phyloP scores from a whole-genome alignment of 257 asterid species.

The Solanum gandarillasii region DNA sequence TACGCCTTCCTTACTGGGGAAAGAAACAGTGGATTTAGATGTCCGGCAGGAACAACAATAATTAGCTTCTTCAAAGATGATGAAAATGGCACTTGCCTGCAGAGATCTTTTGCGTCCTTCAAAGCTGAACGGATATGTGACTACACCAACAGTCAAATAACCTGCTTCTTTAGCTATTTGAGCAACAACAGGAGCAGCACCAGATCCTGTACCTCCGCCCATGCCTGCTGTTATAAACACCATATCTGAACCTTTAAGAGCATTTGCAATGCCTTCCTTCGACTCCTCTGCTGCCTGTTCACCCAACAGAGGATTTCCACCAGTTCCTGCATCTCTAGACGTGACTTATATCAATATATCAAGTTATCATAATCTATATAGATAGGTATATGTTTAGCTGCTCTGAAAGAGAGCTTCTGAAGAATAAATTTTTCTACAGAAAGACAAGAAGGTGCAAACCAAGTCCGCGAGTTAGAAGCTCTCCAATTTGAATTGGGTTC shows the following conservation, averaged over 20 bases:
- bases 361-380: background rate
- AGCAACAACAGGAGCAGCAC: constrained; percentile 98
- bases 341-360: background rate
- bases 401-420: background rate
- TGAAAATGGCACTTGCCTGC: constrained; percentile 47
- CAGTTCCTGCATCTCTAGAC: constrained; percentile 57
- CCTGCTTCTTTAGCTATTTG: constrained; percentile 91
- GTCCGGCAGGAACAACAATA: background rate
- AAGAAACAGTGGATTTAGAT: background rate
- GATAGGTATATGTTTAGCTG: background rate
- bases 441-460: constrained; percentile 34
- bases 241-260: constrained; percentile 97
- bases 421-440: background rate
- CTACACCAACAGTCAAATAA: constrained; percentile 94
- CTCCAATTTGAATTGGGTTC: constrained; percentile 89
- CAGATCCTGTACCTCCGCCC: constrained; percentile 99
- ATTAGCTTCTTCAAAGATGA: background rate
- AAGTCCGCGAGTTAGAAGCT: constrained; percentile 96
- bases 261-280: constrained; percentile 72
- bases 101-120: constrained; percentile 91
- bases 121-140: constrained; percentile 92
- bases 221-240: constrained; percentile 98
- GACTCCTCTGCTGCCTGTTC: constrained; percentile 99
- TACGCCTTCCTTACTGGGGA: background rate
- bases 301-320: constrained; percentile 97